Evolutionary conservation across 2,329 filamentous ascomycete species (phyloP).

Genomic region (Acephala macrosclerotiorum): DNA sequence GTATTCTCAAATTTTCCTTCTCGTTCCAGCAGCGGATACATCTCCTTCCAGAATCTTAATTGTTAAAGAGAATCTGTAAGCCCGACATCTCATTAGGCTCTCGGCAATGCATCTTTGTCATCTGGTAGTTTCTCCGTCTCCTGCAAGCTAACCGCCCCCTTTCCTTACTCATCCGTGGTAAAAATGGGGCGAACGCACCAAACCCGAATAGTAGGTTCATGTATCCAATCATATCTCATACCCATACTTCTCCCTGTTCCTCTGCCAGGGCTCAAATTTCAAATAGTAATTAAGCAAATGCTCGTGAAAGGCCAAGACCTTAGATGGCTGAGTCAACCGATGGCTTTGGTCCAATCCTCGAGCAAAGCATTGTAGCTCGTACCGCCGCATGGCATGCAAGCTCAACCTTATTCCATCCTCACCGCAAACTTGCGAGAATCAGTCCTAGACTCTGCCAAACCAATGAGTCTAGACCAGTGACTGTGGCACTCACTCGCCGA

Average conservation of each 20-base stretch:
- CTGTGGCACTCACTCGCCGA: background rate
- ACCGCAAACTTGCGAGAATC: too few species aligned
- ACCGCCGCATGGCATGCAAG: background rate
- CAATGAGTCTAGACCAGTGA: background rate
- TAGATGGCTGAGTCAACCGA: background rate
- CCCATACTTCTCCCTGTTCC: too few species aligned
- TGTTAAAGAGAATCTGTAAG: background rate
- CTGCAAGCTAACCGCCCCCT: background rate
- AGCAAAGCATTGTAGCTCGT: background rate
- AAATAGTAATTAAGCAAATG: background rate
- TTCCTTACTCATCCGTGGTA: conserved; percentile 14
- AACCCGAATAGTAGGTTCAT: background rate
- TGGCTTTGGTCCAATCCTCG: background rate
- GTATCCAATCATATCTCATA: background rate
- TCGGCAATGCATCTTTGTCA: conserved; percentile 12
- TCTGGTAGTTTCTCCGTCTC: background rate
- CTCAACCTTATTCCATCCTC: background rate
- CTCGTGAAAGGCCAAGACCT: background rate
- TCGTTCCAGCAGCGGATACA: background rate
- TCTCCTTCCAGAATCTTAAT: background rate
- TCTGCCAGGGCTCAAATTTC: too few species aligned
- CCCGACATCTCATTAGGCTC: conserved; percentile 10
- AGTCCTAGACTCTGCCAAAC: background rate
- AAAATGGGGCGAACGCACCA: background rate
- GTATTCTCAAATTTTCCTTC: background rate